phyloP scores from a whole-genome alignment of 2,329 filamentous ascomycete species.

The Zymoseptoria tritici region DNA sequence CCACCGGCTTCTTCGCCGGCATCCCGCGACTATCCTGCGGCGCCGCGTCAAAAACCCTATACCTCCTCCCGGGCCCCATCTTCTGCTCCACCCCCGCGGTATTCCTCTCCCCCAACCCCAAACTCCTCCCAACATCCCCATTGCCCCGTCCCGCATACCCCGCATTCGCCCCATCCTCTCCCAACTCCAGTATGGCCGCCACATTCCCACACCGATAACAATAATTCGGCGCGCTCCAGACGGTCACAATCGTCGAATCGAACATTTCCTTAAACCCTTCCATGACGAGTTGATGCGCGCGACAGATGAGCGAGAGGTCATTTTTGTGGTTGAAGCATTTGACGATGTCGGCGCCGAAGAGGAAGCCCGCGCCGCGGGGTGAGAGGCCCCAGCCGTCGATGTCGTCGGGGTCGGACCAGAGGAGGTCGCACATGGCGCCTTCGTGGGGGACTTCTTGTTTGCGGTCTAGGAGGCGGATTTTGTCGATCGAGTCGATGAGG shows the following conservation, averaged over 20 bases:
- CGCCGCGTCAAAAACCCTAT: conserved; percentile 92
- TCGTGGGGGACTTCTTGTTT: conserved; percentile 99
- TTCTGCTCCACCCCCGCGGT: conserved; percentile 40
- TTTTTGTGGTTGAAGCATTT: conserved; percentile 94
- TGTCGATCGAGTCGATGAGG: conserved; percentile 86
- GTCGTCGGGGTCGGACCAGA: conserved; percentile 97
- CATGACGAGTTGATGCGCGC: conserved; percentile 97
- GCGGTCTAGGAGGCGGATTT: conserved; percentile 87
- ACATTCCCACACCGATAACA: conserved; percentile 49
- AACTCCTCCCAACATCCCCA: conserved; percentile 53
- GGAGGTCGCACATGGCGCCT: conserved; percentile 95
- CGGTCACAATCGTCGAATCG: conserved; percentile 87
- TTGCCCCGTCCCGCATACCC: conserved; percentile 50
- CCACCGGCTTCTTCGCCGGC: conserved; percentile 97
- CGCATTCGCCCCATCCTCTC: conserved; percentile 62
- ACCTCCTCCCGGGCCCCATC: conserved; percentile 74
- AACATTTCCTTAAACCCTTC: conserved; percentile 99
- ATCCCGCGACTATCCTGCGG: conserved; percentile 94
- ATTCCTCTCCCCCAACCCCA: conserved; percentile 25
- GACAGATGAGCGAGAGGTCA: conserved; percentile 81
- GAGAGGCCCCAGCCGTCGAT: conserved; percentile 96
- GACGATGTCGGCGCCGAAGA: conserved; percentile 93
- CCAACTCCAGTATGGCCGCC: conserved; percentile 85
- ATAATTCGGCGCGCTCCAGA: conserved; percentile 55
- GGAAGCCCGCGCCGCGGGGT: conserved; percentile 86